Evolutionary conservation across 306 rosid species (phyloP).

Genomic region (Rubus parviflorus): DNA sequence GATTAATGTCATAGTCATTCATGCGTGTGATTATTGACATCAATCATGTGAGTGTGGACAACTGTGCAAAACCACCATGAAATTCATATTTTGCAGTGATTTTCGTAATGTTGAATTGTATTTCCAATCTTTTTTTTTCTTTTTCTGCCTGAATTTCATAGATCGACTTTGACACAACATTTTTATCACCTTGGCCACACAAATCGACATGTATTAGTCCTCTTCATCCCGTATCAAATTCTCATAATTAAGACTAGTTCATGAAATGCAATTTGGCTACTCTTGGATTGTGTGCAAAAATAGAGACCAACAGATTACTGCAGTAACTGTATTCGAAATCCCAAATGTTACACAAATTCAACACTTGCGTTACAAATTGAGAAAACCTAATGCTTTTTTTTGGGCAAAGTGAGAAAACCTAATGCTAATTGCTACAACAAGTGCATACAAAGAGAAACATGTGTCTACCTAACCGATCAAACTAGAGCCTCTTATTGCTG

Average conservation of each 20-base stretch:
- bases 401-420: too few relatives aligned
- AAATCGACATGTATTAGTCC: neutral
- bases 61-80: too few relatives aligned
- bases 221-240: neutral
- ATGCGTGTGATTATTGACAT: too few relatives aligned
- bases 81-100: neutral
- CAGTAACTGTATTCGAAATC: neutral
- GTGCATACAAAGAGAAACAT: constrained; percentile 7
- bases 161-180: constrained; percentile 7
- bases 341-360: constrained; percentile 6
- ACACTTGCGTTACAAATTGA: too few relatives aligned
- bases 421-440: constrained; percentile 13
- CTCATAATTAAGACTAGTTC: neutral
- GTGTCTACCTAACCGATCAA: neutral
- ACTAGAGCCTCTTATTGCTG: constrained; percentile 42
- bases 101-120: neutral
- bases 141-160: neutral
- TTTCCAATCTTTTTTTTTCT: neutral
- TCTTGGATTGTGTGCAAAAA: neutral
- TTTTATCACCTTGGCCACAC: constrained; percentile 9
- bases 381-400: too few relatives aligned
- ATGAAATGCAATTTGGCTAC: neutral
- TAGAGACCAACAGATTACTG: neutral
- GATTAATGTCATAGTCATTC: too few relatives aligned
- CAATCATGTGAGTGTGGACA: too few relatives aligned